These are phyloP conservation scores for Fraxinus paxiana DNA, from an alignment of 305 asterid genomes.

Conservation along the genomic window DNA sequence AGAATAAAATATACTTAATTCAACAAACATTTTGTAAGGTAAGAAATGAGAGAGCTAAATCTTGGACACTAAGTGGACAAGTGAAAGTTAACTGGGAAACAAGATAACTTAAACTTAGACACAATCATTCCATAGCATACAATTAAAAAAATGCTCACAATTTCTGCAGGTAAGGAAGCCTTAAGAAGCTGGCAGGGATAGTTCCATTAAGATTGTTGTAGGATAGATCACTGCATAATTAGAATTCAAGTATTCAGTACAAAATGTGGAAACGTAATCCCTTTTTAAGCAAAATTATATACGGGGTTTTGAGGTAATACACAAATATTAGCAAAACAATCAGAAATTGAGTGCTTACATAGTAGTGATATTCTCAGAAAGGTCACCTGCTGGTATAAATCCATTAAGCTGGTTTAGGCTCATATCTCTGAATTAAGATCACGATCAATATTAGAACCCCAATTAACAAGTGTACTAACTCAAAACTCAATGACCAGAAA, in stretches of 20 bases:
- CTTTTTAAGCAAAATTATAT: background rate
- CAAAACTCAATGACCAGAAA: background rate
- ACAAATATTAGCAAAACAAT: conserved; percentile 7
- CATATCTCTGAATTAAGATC: conserved; percentile 60
- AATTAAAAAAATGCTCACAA: conserved; percentile 51
- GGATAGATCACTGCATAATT: conserved; percentile 67
- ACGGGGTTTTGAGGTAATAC: background rate
- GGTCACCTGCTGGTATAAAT: conserved; percentile 57
- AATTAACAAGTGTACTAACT: background rate
- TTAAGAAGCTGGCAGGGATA: conserved; percentile 70
- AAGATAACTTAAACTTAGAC: background rate
- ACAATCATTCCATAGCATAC: conserved; percentile 10
- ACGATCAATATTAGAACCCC: conserved; percentile 8
- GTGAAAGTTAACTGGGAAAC: background rate
- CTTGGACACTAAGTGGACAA: background rate
- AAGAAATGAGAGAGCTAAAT: background rate
- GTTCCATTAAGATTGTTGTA: conserved; percentile 72
- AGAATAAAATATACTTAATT: conserved; percentile 11
- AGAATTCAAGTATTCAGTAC: conserved; percentile 13
- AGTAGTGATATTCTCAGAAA: conserved; percentile 73
- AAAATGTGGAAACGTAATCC: background rate
- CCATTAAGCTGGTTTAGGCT: conserved; percentile 83
- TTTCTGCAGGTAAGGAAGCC: conserved; percentile 72
- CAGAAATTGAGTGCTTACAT: conserved; percentile 50
- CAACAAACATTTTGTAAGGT: background rate